These are phyloP conservation scores for Fusarium dimerum DNA, from an alignment of 2,329 filamentous ascomycete species.

Conservation along the genomic window DNA sequence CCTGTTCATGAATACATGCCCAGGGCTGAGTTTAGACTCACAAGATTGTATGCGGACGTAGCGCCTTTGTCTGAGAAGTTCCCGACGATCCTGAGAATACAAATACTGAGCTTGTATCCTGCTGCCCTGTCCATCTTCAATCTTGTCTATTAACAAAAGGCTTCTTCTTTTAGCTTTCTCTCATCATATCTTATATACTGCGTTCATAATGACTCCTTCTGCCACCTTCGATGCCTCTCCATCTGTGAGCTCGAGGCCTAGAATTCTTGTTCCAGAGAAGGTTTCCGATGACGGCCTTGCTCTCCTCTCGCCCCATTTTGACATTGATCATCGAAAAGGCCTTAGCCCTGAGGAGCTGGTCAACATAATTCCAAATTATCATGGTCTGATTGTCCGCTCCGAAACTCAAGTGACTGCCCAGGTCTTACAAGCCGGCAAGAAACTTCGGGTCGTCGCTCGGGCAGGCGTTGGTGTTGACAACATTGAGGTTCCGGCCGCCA, in stretches of 20 bases:
- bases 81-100: background rate
- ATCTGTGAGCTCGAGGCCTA: constrained; percentile 27
- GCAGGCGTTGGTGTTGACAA: constrained; percentile 85
- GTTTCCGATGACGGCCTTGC: constrained; percentile 77
- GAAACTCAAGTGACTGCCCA: constrained; percentile 77
- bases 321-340: constrained; percentile 68
- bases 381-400: constrained; percentile 77
- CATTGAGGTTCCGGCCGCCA: constrained; percentile 74
- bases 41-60: background rate
- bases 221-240: constrained; percentile 26
- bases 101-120: background rate
- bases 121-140: background rate
- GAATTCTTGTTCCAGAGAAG: constrained; percentile 76
- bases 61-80: background rate
- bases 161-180: background rate
- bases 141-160: background rate
- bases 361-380: constrained; percentile 68
- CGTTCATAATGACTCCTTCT: constrained; percentile 30
- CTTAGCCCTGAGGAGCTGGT: constrained; percentile 65
- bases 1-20: background rate
- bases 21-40: background rate
- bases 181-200: background rate
- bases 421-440: constrained; percentile 65
- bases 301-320: constrained; percentile 64
- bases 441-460: constrained; percentile 75